phyloP scores from a whole-genome alignment of 2,329 filamentous ascomycete species.

The Curvularia eragrostidis region DNA sequence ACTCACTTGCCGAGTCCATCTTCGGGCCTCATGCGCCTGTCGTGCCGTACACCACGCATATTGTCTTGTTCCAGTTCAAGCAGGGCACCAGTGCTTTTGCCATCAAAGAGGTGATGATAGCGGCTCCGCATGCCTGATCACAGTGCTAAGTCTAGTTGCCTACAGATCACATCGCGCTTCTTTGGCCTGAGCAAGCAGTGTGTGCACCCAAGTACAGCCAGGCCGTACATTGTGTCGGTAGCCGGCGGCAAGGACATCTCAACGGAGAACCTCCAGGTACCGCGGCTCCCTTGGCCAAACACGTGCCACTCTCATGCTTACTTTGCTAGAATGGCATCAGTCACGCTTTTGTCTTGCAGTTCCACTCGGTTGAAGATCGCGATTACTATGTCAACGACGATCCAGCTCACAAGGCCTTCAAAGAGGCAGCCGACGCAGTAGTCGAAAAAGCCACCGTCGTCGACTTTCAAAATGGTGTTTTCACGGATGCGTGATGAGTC shows the following conservation, averaged over 20 bases:
- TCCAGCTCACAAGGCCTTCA: slow-evolving; percentile 50
- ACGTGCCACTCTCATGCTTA: slow-evolving; percentile 53
- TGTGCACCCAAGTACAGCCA: slow-evolving; percentile 34
- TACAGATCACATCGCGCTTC: slow-evolving; percentile 40
- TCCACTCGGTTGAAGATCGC: slow-evolving; percentile 50
- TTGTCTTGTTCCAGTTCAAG: slow-evolving; percentile 47
- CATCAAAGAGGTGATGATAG: slow-evolving; percentile 37
- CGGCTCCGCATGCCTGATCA: background rate
- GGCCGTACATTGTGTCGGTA: slow-evolving; percentile 40
- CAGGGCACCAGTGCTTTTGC: slow-evolving; percentile 30
- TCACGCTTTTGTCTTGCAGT: slow-evolving; percentile 54
- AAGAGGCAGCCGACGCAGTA: slow-evolving; percentile 39
- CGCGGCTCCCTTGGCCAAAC: background rate
- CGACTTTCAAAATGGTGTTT: slow-evolving; percentile 49
- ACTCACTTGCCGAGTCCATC: slow-evolving; percentile 24
- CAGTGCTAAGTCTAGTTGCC: slow-evolving; percentile 15
- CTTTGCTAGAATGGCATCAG: slow-evolving; percentile 54
- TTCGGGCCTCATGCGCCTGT: slow-evolving; percentile 25
- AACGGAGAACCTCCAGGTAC: slow-evolving; percentile 44
- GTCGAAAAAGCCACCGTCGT: slow-evolving; percentile 52
- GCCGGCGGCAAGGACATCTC: slow-evolving; percentile 45
- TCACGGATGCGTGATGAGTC: slow-evolving; percentile 21
- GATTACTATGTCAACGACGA: slow-evolving; percentile 55
- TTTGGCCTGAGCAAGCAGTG: slow-evolving; percentile 41
- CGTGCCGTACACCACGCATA: slow-evolving; percentile 37